Evolutionary conservation across 129 eudicot species (phyloP), one percentile per base, ranked within the genome.

Genomic region (Pulicaria dysenterica): DNA sequence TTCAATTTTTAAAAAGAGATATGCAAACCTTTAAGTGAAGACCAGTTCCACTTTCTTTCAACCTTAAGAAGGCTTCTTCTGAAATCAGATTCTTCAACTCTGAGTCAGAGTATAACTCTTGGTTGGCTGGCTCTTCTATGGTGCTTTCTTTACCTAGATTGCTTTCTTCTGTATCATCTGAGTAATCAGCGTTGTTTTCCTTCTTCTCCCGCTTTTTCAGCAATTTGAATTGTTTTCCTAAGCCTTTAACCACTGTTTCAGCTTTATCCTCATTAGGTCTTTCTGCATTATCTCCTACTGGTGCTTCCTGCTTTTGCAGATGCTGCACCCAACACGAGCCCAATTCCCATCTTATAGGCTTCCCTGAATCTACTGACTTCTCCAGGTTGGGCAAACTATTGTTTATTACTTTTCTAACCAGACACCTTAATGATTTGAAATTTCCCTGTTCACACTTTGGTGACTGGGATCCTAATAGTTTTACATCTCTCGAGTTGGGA

Each of bases 241-340:
- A 87, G 60, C 99, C 99, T 85, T 85, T 88, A 70, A 95, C 94
- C 41, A 73, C 84, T 14, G 89, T 59, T 74, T 86, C 91, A 67
- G 81, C 62, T 74, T 84, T 85, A 72, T 80, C 82, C 36, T 70
- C 78, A 3, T 77, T 76, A 7, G 73, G 75, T 31, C 47, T 80
- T 75, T 77, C 82, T 61, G 86, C 69, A 58, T 57, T 65, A 37
- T 83, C 82, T 64, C 87, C 97, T 42, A 71, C 51, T 67, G 85
- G 59, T 55, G 85, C 58, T 79, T 90, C 97, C 77, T 88, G 87
- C 88, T 95, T 95, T 61, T 88, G 99, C 69, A 95, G 73, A 86
- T 95, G 95, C 79, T 95, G 97, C 44, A 95, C 83, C 99, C 96
- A 95, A 75, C 96, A 95, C 10, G 99, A 95, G 73, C 97, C 97